These are phyloP conservation scores for Plasmodium gonderi DNA, from an alignment of 169 alveolate species.

Conservation along the genomic window DNA sequence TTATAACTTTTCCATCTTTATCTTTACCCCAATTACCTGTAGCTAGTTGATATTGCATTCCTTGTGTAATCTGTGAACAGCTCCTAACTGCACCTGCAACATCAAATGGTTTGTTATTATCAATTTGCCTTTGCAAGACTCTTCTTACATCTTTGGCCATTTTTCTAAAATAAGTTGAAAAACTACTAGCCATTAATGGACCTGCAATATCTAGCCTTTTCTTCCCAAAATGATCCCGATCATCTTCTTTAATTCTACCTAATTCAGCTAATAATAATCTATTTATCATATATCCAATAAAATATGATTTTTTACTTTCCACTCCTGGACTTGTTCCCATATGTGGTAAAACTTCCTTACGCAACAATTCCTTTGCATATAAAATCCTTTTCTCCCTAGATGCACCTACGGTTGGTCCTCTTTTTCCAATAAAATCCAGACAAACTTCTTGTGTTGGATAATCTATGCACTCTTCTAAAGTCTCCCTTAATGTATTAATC, in stretches of 20 bases:
- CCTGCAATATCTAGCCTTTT: slow-evolving; percentile 99
- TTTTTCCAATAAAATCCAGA: slow-evolving; percentile 92
- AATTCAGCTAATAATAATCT: slow-evolving; percentile 95
- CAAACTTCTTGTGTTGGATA: slow-evolving; percentile 94
- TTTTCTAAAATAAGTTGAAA: slow-evolving; percentile 95
- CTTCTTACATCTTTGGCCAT: slow-evolving; percentile 95
- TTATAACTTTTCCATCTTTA: slow-evolving; percentile 95
- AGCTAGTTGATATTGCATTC: slow-evolving; percentile 88
- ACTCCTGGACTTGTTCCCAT: slow-evolving; percentile 95
- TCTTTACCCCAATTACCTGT: slow-evolving; percentile 99
- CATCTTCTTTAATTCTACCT: slow-evolving; percentile 98
- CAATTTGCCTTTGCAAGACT: slow-evolving; percentile 92
- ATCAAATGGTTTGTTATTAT: slow-evolving; percentile 91
- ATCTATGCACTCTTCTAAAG: slow-evolving; percentile 95
- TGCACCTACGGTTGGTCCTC: slow-evolving; percentile 97
- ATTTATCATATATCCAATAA: slow-evolving; percentile 99
- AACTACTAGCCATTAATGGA: slow-evolving; percentile 96
- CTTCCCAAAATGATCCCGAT: slow-evolving; percentile 99
- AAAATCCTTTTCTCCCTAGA: slow-evolving; percentile 91
- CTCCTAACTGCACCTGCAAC: slow-evolving; percentile 92
- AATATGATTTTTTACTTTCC: slow-evolving; percentile 97
- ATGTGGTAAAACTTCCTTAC: slow-evolving; percentile 98
- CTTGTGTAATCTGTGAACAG: slow-evolving; percentile 92
- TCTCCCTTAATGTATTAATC: slow-evolving; percentile 96
- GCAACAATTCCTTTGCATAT: slow-evolving; percentile 96